phyloP scores from a whole-genome alignment of 2,329 filamentous ascomycete genomes.

The Neonectria hederae region DNA sequence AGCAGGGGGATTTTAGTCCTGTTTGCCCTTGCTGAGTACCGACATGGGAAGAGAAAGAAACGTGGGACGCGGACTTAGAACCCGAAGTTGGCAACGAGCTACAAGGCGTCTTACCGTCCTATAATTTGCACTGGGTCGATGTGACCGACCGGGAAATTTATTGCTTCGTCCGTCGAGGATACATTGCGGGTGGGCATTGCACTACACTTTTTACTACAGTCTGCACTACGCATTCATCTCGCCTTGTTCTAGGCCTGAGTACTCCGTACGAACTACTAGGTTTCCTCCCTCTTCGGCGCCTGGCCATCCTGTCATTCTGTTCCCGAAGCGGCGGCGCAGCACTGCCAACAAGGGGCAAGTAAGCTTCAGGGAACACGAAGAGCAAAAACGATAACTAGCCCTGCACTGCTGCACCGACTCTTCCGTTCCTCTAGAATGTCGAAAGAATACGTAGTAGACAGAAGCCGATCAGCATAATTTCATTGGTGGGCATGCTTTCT shows the following conservation, averaged over 20 bases:
- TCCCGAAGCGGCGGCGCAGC: not conserved
- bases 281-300: not conserved
- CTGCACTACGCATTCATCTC: no score
- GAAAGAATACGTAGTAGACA: not conserved
- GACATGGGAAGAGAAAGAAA: not conserved
- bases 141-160: slow-evolving; percentile 1
- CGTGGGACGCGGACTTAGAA: not conserved
- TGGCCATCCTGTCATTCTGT: not conserved
- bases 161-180: not conserved
- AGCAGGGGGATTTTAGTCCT: not conserved
- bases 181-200: not conserved
- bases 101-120: not conserved
- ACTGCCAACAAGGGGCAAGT: not conserved
- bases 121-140: no score
- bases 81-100: not conserved
- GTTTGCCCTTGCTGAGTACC: not conserved
- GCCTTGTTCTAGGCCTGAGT: not conserved
- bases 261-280: no score
- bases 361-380: not conserved
- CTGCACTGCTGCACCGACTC: not conserved
- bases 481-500: slow-evolving; percentile 10
- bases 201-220: not conserved
- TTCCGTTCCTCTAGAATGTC: slow-evolving; percentile 4
- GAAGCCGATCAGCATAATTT: not conserved
- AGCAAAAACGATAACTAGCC: not conserved